Base-by-base conservation (phyloP, 257 asterid species). In the Parsonsia alboflavescens region DNA sequence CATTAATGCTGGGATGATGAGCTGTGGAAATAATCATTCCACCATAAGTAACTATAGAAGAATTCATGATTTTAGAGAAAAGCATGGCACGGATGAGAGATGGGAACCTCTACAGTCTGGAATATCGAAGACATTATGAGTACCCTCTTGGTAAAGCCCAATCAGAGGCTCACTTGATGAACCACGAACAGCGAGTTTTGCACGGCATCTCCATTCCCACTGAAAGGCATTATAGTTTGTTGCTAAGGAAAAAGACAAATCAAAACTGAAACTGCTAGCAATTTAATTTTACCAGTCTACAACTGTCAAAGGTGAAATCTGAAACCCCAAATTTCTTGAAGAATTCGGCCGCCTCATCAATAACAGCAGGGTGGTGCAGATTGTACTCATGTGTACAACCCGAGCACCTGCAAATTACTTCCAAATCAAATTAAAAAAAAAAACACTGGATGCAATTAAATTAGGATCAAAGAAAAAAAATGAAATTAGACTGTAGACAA, bases 171-270 rank as follows among this genome's bases (percentile, higher is more conserved):
- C 71, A 80, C 54, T 71, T 33, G 88, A 81, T 28, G 91, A 80
- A 59, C 98, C 97, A 9, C 97, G 96, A 77, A 91, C 87, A 4
- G 96, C 97, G 44, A 93, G 96, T 88, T 93, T 93, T 7, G 98
- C 97, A 0, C 98, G 91, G 76, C 98, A 93, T 81, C 98, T 87
- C 98, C 98, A 93, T 64, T 93, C 98, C 96, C 96, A 90, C 98
- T 93, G 81, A 50, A 76, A 70, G 75, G 52, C 46, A 41, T 26
- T 16, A 45, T 42, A 24, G 24, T 11, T 12, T 2, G 9, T 1
- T 24, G 7, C 16, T 13, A 2, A 21, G 28, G 15, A 2, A 8
- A 67, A 17, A 42, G 30, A 12, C 6, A 22, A 67, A 41, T 26
- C 0, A 56, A 15, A 22, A 17, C 9, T 21, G 28, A 59, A 45